phyloP scores from a whole-genome alignment of 2,329 filamentous ascomycete genomes.

The Magnaporthiopsis incrustans region DNA sequence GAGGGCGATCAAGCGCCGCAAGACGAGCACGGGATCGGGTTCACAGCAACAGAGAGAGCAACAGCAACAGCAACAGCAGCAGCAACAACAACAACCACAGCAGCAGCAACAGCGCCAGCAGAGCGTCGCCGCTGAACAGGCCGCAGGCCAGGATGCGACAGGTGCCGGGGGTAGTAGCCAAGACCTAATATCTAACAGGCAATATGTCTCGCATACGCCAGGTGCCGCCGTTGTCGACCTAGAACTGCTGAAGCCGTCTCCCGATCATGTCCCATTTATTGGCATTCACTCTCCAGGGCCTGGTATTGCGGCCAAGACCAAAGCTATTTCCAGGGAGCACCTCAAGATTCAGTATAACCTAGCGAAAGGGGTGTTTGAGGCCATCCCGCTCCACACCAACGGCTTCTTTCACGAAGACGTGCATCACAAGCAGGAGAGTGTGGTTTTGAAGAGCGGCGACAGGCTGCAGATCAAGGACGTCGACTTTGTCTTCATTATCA shows the following conservation, averaged over 20 bases:
- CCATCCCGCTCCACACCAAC: conserved; percentile 53
- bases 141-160: not conserved
- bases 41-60: conserved; percentile 23
- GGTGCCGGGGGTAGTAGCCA: conserved; percentile 11
- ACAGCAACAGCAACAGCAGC: conserved; percentile 5
- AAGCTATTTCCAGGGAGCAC: conserved; percentile 67
- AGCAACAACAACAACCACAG: conserved; percentile 1
- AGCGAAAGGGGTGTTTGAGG: conserved; percentile 55
- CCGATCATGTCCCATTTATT: conserved; percentile 55
- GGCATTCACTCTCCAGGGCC: conserved; percentile 64
- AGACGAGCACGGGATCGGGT: conserved; percentile 30
- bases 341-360: conserved; percentile 65
- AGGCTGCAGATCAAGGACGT: conserved; percentile 67
- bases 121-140: not conserved
- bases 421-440: conserved; percentile 42
- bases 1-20: conserved; percentile 39
- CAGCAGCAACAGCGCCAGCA: not conserved
- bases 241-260: conserved; percentile 50
- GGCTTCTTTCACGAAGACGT: conserved; percentile 61
- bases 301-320: conserved; percentile 54
- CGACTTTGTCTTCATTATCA: conserved; percentile 60
- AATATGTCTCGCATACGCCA: conserved; percentile 53
- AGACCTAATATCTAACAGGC: conserved; percentile 41
- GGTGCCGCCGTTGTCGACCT: conserved; percentile 53
- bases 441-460: conserved; percentile 55